Conservation (phyloP, 2,329 filamentous ascomycete genomes). For the Phyllosticta citribraziliensis region DNA sequence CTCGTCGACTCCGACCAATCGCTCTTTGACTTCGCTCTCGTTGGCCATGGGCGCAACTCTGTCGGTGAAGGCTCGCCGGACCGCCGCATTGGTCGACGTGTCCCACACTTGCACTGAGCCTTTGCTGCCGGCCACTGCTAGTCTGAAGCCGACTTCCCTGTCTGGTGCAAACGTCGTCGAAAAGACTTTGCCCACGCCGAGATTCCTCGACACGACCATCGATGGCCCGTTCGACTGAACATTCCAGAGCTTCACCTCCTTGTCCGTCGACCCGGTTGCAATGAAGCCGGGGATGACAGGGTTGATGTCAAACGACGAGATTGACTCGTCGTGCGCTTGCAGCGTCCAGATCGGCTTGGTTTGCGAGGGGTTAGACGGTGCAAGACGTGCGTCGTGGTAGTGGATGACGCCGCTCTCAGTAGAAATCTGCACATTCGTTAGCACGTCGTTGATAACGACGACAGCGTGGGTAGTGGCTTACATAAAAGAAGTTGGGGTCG, state of each 20-base stretch:
- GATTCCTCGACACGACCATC: constrained; percentile 83
- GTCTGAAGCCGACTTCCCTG: constrained; percentile 77
- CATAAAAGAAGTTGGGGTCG: constrained; percentile 86
- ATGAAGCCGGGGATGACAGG: constrained; percentile 81
- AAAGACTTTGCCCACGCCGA: constrained; percentile 93
- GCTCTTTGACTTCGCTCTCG: constrained; percentile 58
- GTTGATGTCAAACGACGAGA: constrained; percentile 92
- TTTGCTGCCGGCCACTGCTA: constrained; percentile 91
- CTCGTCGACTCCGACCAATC: constrained; percentile 63
- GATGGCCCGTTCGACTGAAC: constrained; percentile 69
- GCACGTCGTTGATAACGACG: background rate
- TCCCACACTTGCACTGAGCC: constrained; percentile 92
- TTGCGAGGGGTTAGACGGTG: constrained; percentile 59
- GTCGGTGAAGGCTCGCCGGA: constrained; percentile 73
- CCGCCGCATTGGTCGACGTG: constrained; percentile 82
- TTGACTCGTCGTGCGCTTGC: constrained; percentile 86
- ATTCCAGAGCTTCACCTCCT: constrained; percentile 95
- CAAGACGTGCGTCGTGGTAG: constrained; percentile 76
- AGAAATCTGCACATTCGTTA: constrained; percentile 38
- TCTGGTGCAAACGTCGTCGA: constrained; percentile 85
- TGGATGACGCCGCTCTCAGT: constrained; percentile 89
- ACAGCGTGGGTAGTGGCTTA: constrained; percentile 27
- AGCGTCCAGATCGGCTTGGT: constrained; percentile 89
- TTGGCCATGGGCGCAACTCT: constrained; percentile 45
- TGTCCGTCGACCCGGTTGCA: constrained; percentile 87